These are phyloP conservation scores for Medicago truncatula DNA, from an alignment of 306 rosid genomes.

Conservation along the genomic window DNA sequence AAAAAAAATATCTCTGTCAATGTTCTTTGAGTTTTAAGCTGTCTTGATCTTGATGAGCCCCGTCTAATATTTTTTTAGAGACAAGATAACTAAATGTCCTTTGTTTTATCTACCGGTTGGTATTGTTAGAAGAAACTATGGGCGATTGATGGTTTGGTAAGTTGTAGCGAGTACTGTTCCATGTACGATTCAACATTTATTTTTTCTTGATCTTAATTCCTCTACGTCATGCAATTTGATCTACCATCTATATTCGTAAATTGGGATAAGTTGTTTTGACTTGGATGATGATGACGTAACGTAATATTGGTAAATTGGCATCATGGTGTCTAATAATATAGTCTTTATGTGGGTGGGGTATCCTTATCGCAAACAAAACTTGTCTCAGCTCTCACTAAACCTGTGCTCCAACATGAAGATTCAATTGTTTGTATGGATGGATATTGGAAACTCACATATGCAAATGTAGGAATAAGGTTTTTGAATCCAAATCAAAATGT, in stretches of 20 bases:
- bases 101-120: slow-evolving; percentile 21
- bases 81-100: background rate
- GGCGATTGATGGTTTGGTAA: slow-evolving; percentile 33
- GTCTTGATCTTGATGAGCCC: no score
- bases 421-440: no score
- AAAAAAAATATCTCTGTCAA: no score
- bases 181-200: slow-evolving; percentile 7
- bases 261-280: slow-evolving; percentile 17
- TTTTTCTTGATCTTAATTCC: slow-evolving; percentile 18
- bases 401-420: no score
- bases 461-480: no score
- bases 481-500: no score
- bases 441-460: no score
- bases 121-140: slow-evolving; percentile 23
- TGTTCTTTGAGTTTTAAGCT: no score
- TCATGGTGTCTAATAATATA: background rate
- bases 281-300: background rate
- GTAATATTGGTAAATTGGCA: background rate
- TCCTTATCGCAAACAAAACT: background rate
- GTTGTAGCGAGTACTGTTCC: background rate
- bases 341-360: background rate
- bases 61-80: background rate
- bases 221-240: background rate
- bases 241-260: background rate
- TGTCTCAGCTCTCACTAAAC: background rate